Percentiles rank a stretch among this genome's conserved stretches.
Evolutionary conservation across 2,329 filamentous ascomycete species (phyloP).

Genomic region (Mycosphaerelloides madeirae): DNA sequence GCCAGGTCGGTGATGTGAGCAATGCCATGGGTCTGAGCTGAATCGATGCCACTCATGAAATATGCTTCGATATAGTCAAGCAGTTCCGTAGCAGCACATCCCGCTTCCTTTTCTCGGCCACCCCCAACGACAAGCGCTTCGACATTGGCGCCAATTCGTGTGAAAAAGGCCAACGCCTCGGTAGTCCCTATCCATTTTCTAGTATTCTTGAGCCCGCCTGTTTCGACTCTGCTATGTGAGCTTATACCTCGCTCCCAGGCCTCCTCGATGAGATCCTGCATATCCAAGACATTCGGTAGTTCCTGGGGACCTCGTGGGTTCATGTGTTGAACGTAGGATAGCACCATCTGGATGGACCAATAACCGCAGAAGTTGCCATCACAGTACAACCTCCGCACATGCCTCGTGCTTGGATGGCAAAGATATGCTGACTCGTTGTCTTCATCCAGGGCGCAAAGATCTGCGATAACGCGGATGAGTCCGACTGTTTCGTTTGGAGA

Average conservation of each 20-base stretch:
- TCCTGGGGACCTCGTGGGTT: slow-evolving; percentile 22
- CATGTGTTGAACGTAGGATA: slow-evolving; percentile 62
- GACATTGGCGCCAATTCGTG: slow-evolving; percentile 54
- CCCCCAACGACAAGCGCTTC: slow-evolving; percentile 48
- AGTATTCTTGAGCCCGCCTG: slow-evolving; percentile 79
- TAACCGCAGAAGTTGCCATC: slow-evolving; percentile 95
- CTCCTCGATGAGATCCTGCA: slow-evolving; percentile 80
- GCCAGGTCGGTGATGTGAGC: slow-evolving; percentile 69
- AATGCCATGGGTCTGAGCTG: slow-evolving; percentile 50
- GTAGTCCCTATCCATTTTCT: slow-evolving; percentile 94
- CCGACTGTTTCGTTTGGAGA: slow-evolving; percentile 44
- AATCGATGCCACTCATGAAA: slow-evolving; percentile 55
- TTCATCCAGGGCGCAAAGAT: slow-evolving; percentile 54
- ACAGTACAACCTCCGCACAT: slow-evolving; percentile 74
- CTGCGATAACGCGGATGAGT: slow-evolving; percentile 43
- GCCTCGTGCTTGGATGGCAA: slow-evolving; percentile 69
- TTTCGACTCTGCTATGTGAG: slow-evolving; percentile 67
- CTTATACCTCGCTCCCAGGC: slow-evolving; percentile 89
- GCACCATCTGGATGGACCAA: slow-evolving; percentile 87
- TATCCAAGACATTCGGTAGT: slow-evolving; percentile 70
- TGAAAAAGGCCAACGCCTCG: slow-evolving; percentile 78
- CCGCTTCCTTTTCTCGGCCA: slow-evolving; percentile 38
- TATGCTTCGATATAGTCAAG: slow-evolving; percentile 67
- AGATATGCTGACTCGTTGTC: slow-evolving; percentile 68
- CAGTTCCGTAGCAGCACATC: slow-evolving; percentile 53